Percentiles rank a stretch among this genome's conserved stretches.
These are phyloP conservation scores for Erysiphe pulchra DNA, from an alignment of 2,329 filamentous ascomycete genomes.

Conservation along the genomic window DNA sequence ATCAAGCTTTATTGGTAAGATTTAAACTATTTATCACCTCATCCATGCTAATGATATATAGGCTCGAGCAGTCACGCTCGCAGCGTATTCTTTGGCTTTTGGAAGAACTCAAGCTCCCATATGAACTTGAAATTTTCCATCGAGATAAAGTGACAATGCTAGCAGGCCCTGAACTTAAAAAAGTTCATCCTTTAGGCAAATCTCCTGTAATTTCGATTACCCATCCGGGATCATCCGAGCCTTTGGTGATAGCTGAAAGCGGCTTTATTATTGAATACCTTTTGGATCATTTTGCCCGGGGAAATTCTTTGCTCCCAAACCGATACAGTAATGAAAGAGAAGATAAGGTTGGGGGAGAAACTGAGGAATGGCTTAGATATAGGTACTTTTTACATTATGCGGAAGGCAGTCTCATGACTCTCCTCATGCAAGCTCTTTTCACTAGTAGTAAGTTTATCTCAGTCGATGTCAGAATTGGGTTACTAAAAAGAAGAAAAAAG, in stretches of 20 bases:
- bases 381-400: conserved; percentile 58
- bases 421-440: conserved; percentile 38
- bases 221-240: conserved; percentile 16
- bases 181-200: conserved; percentile 68
- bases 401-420: conserved; percentile 61
- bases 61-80: conserved; percentile 16
- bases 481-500: conserved; percentile 17
- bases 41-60: conserved; percentile 3
- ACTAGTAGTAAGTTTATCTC: conserved; percentile 19
- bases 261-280: conserved; percentile 64
- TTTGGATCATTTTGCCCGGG: conserved; percentile 31
- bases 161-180: conserved; percentile 52
- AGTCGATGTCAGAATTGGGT: neutral
- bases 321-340: conserved; percentile 32
- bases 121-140: conserved; percentile 59
- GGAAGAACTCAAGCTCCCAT: conserved; percentile 45
- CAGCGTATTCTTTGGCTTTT: conserved; percentile 47
- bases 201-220: conserved; percentile 50
- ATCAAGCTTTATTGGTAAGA: conserved; percentile 26
- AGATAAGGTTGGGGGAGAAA: conserved; percentile 30
- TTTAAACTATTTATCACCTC: neutral
- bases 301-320: conserved; percentile 22
- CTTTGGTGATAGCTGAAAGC: conserved; percentile 52
- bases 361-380: conserved; percentile 31
- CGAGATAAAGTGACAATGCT: conserved; percentile 32